Conservation (phyloP, 805 yeast genomes). For the Candida pini region DNA sequence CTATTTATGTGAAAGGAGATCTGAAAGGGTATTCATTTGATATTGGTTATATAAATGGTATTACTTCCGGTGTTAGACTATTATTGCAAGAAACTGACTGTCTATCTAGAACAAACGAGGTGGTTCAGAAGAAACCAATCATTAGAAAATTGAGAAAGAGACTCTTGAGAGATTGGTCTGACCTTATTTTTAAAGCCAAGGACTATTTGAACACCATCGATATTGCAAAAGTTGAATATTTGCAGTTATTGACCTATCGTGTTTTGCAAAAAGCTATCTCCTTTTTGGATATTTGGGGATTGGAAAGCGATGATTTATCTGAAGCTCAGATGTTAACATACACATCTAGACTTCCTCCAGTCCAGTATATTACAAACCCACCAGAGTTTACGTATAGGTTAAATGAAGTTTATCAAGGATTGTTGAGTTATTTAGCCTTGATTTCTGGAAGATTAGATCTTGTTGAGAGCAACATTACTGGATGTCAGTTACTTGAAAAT, state of each 20-base stretch:
- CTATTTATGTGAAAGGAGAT: conserved; percentile 28
- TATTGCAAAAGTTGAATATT: conserved; percentile 50
- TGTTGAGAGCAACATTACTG: conserved; percentile 66
- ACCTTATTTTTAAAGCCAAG: conserved; percentile 68
- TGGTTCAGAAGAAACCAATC: conserved; percentile 57
- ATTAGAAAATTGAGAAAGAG: conserved; percentile 63
- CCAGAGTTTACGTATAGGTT: conserved; percentile 62
- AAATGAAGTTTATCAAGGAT: conserved; percentile 55
- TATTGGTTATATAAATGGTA: conserved; percentile 51
- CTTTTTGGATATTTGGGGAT: conserved; percentile 68
- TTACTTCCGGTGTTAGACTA: conserved; percentile 67
- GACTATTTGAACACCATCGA: conserved; percentile 63
- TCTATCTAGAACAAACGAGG: conserved; percentile 65
- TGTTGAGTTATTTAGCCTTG: conserved; percentile 57
- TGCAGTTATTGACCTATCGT: conserved; percentile 60
- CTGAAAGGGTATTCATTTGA: conserved; percentile 46
- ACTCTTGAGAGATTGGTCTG: conserved; percentile 76
- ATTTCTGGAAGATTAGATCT: conserved; percentile 74
- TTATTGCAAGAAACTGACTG: conserved; percentile 65
- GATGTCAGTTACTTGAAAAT: conserved; percentile 62
- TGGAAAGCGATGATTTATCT: conserved; percentile 46
- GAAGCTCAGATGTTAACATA: not conserved
- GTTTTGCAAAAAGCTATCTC: conserved; percentile 59
- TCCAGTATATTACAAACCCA: conserved; percentile 43
- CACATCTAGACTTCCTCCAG: conserved; percentile 12